These are phyloP conservation scores for Macrophomina tecta DNA, from an alignment of 2,329 filamentous ascomycete genomes.

Conservation along the genomic window DNA sequence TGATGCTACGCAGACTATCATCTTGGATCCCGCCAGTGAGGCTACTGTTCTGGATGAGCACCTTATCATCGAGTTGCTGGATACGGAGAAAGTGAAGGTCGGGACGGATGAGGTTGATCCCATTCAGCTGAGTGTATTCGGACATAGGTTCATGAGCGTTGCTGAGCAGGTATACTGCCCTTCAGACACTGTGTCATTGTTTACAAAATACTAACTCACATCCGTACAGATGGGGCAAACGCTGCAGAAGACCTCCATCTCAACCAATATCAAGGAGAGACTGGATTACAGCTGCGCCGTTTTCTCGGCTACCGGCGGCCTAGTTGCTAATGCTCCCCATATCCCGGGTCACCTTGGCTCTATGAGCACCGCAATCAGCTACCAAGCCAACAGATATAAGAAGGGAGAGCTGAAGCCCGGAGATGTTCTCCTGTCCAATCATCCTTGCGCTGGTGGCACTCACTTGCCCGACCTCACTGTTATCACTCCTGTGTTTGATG, in stretches of 20 bases:
- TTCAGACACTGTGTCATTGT: not conserved
- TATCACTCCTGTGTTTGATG: slow-evolving; percentile 38
- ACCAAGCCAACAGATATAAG: slow-evolving; percentile 34
- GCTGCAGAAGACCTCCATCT: slow-evolving; percentile 36
- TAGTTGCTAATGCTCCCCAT: slow-evolving; percentile 39
- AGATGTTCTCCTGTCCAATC: slow-evolving; percentile 39
- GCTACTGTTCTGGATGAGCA: slow-evolving; percentile 42
- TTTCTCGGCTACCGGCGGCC: slow-evolving; percentile 33
- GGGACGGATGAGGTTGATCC: slow-evolving; percentile 30
- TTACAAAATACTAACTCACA: not conserved
- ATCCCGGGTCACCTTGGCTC: slow-evolving; percentile 37
- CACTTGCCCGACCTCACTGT: slow-evolving; percentile 40
- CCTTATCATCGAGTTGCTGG: slow-evolving; percentile 48
- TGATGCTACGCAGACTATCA: slow-evolving; percentile 54
- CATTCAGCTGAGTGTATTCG: slow-evolving; percentile 32
- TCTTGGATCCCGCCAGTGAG: slow-evolving; percentile 41
- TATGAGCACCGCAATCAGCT: slow-evolving; percentile 37
- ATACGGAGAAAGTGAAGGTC: slow-evolving; percentile 41
- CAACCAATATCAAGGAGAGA: slow-evolving; percentile 39
- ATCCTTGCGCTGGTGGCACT: slow-evolving; percentile 38
- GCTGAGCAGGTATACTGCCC: slow-evolving; percentile 31
- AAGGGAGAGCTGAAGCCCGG: slow-evolving; percentile 35
- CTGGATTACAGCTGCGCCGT: slow-evolving; percentile 38
- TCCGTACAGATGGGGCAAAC: slow-evolving; percentile 34
- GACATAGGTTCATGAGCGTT: slow-evolving; percentile 38